Evolutionary conservation across 805 yeast genomes (phyloP), one percentile per base, ranked within the genome.

Genomic region (Jamesozyma rosinii): DNA sequence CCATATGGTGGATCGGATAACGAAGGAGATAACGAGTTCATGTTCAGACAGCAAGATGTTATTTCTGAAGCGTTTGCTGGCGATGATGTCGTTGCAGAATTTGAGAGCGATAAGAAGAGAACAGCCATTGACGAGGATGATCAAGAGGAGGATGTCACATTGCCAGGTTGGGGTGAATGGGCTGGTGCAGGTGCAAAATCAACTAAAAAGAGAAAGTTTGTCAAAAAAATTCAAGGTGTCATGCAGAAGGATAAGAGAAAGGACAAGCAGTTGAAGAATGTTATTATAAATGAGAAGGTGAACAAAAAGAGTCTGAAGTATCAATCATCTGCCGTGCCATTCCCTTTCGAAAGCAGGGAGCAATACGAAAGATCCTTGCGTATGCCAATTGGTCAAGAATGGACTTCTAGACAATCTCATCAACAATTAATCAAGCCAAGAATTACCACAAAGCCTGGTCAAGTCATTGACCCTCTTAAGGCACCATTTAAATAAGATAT

Each of bases 81-180:
- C 22, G 98, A 92, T 66, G 92, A 92, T 59, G 95, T 90, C 33
- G 83, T 86, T 14, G 67, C 70, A 5, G 72, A 88, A 51, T 92
- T 92, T 61, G 78, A 76, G 49, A 72, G 68, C 13, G 97, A 89
- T 54, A 92, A 90, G 67, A 68, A 70, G 44, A 72, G 76, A 51
- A 75, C 75, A 11, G 70, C 73, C 5, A 74, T 68, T 36, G 88
- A 83, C 38, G 97, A 90, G 62, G 97, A 79, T 45, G 97, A 90
- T 63, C 74, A 86, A 58, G 88, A 81, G 55, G 81, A 83, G 45
- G 95, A 89, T 59, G 66, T 83, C 38, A 82, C 95, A 0, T 65
- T 89, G 41, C 97, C 97, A 3, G 98, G 98, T 1, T 92, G 97
- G 97, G 97, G 97, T 38, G 84, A 83, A 36, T 92, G 98, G 98